Conservation (phyloP, 495 filamentous ascomycete species). For the Penicillium lagena region DNA sequence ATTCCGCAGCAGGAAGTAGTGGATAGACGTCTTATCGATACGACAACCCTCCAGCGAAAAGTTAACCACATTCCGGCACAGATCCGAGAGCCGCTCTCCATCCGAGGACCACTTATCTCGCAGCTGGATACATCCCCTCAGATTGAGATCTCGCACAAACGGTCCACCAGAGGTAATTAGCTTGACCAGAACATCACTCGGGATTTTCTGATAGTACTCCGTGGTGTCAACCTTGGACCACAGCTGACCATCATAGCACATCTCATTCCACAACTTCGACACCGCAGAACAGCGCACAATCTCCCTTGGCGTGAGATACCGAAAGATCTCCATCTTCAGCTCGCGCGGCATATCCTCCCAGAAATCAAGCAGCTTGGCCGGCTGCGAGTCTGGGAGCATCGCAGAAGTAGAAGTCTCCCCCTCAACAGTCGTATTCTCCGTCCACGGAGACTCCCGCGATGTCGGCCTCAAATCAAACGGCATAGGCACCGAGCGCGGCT, state of each 20-base stretch:
- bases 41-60: slow-evolving; percentile 84
- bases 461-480: slow-evolving; percentile 56
- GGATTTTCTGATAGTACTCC: slow-evolving; percentile 80
- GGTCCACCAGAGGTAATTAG: slow-evolving; percentile 81
- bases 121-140: slow-evolving; percentile 71
- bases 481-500: slow-evolving; percentile 45
- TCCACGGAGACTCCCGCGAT: slow-evolving; percentile 32
- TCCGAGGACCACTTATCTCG: slow-evolving; percentile 72
- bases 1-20: slow-evolving; percentile 75
- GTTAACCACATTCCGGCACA: slow-evolving; percentile 80
- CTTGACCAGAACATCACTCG: slow-evolving; percentile 73
- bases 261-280: slow-evolving; percentile 72
- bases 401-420: slow-evolving; percentile 14
- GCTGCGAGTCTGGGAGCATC: slow-evolving; percentile 6
- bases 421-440: slow-evolving; percentile 25
- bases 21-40: slow-evolving; percentile 72
- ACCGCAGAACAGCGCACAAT: slow-evolving; percentile 75
- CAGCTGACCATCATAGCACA: slow-evolving; percentile 93
- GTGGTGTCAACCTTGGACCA: slow-evolving; percentile 83
- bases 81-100: slow-evolving; percentile 58
- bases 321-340: slow-evolving; percentile 70
- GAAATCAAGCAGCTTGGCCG: slow-evolving; percentile 56
- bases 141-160: slow-evolving; percentile 85
- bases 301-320: slow-evolving; percentile 71
- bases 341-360: slow-evolving; percentile 80